Percentiles rank a stretch among this genome's conserved stretches.
These are phyloP conservation scores for Verticillium nonalfalfae DNA, from an alignment of 2,329 filamentous ascomycete genomes.

Conservation along the genomic window DNA sequence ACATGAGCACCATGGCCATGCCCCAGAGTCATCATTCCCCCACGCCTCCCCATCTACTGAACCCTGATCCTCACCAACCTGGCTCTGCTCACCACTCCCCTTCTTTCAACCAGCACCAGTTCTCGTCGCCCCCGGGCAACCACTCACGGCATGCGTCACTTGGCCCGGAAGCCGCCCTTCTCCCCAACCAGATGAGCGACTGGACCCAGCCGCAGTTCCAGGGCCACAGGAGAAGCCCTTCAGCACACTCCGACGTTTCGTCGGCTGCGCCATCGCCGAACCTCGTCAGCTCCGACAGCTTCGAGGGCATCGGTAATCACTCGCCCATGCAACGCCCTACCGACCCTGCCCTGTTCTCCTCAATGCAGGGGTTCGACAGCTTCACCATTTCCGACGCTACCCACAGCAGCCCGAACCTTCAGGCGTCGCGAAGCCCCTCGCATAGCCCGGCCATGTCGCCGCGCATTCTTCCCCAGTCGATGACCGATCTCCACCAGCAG, in stretches of 20 bases:
- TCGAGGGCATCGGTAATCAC: constrained; percentile 65
- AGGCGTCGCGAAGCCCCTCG: constrained; percentile 71
- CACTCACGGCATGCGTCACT: constrained; percentile 53
- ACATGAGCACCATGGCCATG: constrained; percentile 48
- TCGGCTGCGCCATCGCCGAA: constrained; percentile 82
- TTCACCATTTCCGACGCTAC: constrained; percentile 76
- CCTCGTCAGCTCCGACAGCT: constrained; percentile 68
- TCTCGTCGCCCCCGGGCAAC: constrained; percentile 33
- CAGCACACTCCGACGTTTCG: constrained; percentile 89
- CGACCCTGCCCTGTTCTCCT: constrained; percentile 68
- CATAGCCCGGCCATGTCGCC: constrained; percentile 65
- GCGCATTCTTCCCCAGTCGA: constrained; percentile 49
- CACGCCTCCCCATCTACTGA: constrained; percentile 49
- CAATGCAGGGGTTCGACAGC: constrained; percentile 68
- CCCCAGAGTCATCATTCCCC: constrained; percentile 50
- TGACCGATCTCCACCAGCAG: constrained; percentile 46
- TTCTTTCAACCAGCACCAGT: constrained; percentile 49
- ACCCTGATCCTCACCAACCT: constrained; percentile 37
- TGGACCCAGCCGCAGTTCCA: constrained; percentile 62
- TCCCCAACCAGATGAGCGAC: constrained; percentile 43
- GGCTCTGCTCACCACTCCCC: constrained; percentile 50
- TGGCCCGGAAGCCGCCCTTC: constrained; percentile 50
- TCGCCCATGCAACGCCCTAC: constrained; percentile 76
- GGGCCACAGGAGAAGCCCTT: constrained; percentile 75
- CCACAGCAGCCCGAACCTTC: constrained; percentile 52